Evolutionary conservation across 345 rosid genomes (phyloP).

Genomic region (Citrus glauca): DNA sequence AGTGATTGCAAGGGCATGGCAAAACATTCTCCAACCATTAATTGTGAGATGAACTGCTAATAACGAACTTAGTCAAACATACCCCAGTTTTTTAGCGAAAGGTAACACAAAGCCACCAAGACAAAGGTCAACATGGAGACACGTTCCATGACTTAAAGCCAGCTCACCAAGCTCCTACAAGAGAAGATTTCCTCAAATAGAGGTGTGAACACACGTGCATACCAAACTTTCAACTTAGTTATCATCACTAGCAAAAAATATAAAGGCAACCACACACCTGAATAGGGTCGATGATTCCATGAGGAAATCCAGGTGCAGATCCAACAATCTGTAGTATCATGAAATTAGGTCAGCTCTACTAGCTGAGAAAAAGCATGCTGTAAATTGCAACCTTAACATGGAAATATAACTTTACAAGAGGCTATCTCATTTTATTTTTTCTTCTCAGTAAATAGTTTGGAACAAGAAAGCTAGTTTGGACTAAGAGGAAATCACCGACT

Average conservation of each 20-base stretch:
- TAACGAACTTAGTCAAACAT: conserved; percentile 19
- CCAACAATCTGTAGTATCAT: conserved; percentile 77
- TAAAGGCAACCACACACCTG: conserved; percentile 47
- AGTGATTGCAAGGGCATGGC: neutral
- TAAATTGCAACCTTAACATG: conserved; percentile 3
- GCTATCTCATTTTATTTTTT: too few species aligned
- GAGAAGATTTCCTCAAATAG: conserved; percentile 2
- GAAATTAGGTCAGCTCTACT: conserved; percentile 14
- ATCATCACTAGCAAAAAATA: neutral
- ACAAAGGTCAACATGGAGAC: conserved; percentile 97
- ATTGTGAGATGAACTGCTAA: neutral
- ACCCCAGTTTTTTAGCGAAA: conserved; percentile 90
- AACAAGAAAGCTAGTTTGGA: neutral
- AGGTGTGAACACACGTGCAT: neutral
- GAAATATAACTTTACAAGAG: neutral
- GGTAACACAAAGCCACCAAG: conserved; percentile 99
- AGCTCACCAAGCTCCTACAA: conserved; percentile 87
- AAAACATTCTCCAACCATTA: neutral
- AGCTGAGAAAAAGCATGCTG: neutral
- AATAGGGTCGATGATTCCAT: conserved; percentile 94
- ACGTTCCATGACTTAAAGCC: conserved; percentile 69
- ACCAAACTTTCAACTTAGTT: conserved; percentile 8
- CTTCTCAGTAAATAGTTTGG: neutral
- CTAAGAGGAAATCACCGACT: neutral
- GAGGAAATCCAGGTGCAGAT: conserved; percentile 98